These are phyloP conservation scores for Cynanchum wilfordii DNA, from an alignment of 257 asterid genomes.

Conservation along the genomic window DNA sequence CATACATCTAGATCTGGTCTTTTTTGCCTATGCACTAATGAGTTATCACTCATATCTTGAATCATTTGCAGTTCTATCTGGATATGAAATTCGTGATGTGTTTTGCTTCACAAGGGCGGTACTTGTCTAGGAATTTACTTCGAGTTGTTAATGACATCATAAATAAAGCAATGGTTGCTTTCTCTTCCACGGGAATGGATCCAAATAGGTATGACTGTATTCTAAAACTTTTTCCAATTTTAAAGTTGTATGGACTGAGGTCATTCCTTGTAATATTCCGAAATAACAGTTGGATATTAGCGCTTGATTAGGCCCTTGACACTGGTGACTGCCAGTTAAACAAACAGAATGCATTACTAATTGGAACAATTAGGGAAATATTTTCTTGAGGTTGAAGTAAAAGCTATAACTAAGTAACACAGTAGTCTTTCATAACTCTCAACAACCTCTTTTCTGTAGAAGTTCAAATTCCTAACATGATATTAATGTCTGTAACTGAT, in stretches of 20 bases:
- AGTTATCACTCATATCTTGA: slow-evolving; percentile 15
- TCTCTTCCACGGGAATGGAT: slow-evolving; percentile 86
- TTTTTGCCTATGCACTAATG: neutral
- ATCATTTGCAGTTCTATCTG: slow-evolving; percentile 77
- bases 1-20: neutral
- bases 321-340: neutral
- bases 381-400: neutral
- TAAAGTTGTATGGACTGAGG: neutral
- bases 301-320: neutral
- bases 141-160: slow-evolving; percentile 82
- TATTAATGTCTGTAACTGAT: neutral
- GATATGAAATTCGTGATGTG: slow-evolving; percentile 95
- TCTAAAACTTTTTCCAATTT: neutral
- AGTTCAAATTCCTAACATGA: neutral
- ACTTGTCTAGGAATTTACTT: slow-evolving; percentile 84
- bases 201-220: slow-evolving; percentile 60
- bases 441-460: neutral
- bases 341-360: neutral
- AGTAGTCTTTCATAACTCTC: neutral
- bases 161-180: slow-evolving; percentile 70
- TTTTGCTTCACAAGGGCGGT: slow-evolving; percentile 95
- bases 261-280: neutral
- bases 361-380: neutral
- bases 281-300: neutral
- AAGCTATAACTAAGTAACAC: neutral